These are phyloP conservation scores for Isabelozyma heimii DNA, from an alignment of 805 yeast species.

Conservation along the genomic window DNA sequence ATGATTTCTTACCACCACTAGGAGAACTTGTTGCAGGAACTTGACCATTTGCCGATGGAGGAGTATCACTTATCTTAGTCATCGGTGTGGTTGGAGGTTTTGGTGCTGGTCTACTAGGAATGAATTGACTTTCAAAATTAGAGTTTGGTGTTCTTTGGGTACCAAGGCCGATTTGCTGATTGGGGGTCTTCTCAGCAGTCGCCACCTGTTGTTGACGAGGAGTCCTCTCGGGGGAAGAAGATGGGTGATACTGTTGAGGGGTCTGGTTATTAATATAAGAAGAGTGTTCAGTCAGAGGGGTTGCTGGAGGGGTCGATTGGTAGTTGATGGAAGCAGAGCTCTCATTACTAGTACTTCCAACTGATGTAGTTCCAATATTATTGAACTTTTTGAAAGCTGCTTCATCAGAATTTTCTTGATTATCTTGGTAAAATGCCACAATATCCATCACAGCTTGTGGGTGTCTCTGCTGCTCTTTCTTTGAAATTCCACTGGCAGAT, in stretches of 20 bases:
- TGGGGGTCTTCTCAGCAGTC: neutral
- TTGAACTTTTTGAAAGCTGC: constrained; percentile 43
- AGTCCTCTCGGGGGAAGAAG: neutral
- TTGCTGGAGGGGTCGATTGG: constrained; percentile 24
- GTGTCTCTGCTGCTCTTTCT: constrained; percentile 82
- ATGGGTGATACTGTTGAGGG: neutral
- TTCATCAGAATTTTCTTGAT: constrained; percentile 42
- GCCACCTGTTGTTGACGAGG: constrained; percentile 1
- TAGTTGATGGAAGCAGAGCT: constrained; percentile 19
- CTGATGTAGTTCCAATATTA: constrained; percentile 14
- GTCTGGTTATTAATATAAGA: constrained; percentile 2
- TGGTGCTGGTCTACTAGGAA: constrained; percentile 70
- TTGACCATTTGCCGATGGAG: constrained; percentile 1
- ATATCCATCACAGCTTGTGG: constrained; percentile 94
- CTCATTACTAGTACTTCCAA: constrained; percentile 4
- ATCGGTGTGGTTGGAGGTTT: constrained; percentile 42
- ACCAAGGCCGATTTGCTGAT: neutral
- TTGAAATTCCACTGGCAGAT: constrained; percentile 82
- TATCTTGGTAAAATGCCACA: constrained; percentile 77
- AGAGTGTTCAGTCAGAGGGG: constrained; percentile 1
- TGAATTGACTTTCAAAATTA: constrained; percentile 44
- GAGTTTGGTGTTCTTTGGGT: constrained; percentile 25
- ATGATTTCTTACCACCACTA: constrained; percentile 11
- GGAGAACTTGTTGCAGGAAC: constrained; percentile 7
- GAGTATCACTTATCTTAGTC: neutral